phyloP scores from a whole-genome alignment of 108 stramenopile genomes.

The Fragilaria crotonensis region DNA sequence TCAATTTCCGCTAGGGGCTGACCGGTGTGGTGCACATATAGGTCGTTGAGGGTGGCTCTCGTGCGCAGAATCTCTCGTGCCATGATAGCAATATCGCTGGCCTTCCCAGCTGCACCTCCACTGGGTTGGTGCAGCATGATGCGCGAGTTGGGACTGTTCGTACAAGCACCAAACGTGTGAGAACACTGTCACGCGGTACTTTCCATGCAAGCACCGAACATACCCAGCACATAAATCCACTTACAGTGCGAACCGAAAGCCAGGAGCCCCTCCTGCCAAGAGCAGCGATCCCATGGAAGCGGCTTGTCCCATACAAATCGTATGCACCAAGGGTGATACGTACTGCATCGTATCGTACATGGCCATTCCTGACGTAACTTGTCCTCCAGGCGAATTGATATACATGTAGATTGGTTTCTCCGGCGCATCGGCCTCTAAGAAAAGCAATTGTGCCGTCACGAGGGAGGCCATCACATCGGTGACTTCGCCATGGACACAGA shows the following conservation, averaged over 20 bases:
- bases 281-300: slow-evolving; percentile 91
- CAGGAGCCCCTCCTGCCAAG: slow-evolving; percentile 77
- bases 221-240: slow-evolving; percentile 4
- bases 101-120: slow-evolving; percentile 95
- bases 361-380: slow-evolving; percentile 90
- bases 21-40: slow-evolving; percentile 87
- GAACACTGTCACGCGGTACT: not conserved
- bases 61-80: slow-evolving; percentile 79
- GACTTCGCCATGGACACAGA: slow-evolving; percentile 91
- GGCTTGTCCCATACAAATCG: slow-evolving; percentile 98
- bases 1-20: slow-evolving; percentile 72
- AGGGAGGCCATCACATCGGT: slow-evolving; percentile 84
- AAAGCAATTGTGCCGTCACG: slow-evolving; percentile 92
- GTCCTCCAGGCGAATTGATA: slow-evolving; percentile 90
- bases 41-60: slow-evolving; percentile 63
- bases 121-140: slow-evolving; percentile 95
- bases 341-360: slow-evolving; percentile 98
- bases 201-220: not conserved
- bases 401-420: slow-evolving; percentile 87
- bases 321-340: slow-evolving; percentile 80
- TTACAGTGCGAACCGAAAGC: slow-evolving; percentile 62
- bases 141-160: slow-evolving; percentile 69
- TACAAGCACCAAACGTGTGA: slow-evolving; percentile 2
- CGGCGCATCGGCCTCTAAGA: slow-evolving; percentile 88
- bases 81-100: slow-evolving; percentile 90